Evolutionary conservation across 208 protist genomes (phyloP).

Genomic region (Leishmania tropica): DNA sequence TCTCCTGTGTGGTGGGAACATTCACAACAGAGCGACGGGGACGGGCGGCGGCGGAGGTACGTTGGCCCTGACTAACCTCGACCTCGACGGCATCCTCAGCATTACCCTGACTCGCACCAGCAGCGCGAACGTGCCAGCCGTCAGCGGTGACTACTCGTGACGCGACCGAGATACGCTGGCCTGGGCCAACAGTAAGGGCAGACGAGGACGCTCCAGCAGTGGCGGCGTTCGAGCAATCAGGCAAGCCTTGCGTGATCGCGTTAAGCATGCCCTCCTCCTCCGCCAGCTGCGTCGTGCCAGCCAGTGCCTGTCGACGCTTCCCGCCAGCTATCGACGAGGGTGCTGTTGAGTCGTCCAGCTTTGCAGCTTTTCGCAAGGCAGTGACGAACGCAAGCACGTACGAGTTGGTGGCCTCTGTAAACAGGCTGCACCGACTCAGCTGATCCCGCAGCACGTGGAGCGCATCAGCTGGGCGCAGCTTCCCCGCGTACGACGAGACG

Average conservation of each 20-base stretch:
- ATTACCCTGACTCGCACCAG: slow-evolving; percentile 10
- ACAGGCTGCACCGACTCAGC: slow-evolving; percentile 55
- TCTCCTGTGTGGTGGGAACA: slow-evolving; percentile 62
- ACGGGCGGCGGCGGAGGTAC: not conserved
- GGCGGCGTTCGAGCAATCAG: not conserved
- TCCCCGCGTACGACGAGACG: slow-evolving; percentile 66
- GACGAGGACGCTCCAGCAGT: not conserved
- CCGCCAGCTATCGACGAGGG: slow-evolving; percentile 6
- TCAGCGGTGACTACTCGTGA: slow-evolving; percentile 60
- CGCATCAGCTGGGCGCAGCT: slow-evolving; percentile 67
- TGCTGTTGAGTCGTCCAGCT: slow-evolving; percentile 51
- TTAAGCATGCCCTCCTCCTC: slow-evolving; percentile 47
- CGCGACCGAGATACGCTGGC: slow-evolving; percentile 38
- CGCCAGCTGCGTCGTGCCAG: slow-evolving; percentile 13
- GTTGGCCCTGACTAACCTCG: slow-evolving; percentile 16
- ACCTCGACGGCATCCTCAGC: slow-evolving; percentile 25
- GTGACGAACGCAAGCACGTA: slow-evolving; percentile 62
- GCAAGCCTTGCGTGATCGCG: slow-evolving; percentile 38
- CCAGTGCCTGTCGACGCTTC: slow-evolving; percentile 42
- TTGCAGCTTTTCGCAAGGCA: slow-evolving; percentile 70
- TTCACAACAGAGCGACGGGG: slow-evolving; percentile 39
- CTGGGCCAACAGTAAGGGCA: not conserved
- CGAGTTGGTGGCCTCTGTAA: slow-evolving; percentile 50
- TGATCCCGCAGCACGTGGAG: slow-evolving; percentile 40
- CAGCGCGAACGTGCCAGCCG: slow-evolving; percentile 68